Evolutionary conservation across 78 protist species (phyloP).

Genomic region (Dictyostelium brefeldianum): DNA sequence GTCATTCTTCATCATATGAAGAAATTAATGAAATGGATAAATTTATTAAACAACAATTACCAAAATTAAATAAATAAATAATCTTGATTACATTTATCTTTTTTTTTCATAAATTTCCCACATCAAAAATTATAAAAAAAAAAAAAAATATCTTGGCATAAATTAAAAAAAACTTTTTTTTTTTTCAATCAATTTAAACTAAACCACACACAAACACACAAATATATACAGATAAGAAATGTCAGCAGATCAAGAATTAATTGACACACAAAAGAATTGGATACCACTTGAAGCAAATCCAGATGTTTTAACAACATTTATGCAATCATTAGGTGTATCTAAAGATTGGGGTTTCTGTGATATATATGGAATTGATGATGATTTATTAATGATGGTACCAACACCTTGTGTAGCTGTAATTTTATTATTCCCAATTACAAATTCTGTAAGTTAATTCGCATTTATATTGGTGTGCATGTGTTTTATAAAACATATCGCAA

Average conservation of each 20-base stretch:
- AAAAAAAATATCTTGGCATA: neutral
- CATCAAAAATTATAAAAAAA: neutral
- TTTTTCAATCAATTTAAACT: too few relatives aligned
- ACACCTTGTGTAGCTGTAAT: slow-evolving; percentile 93
- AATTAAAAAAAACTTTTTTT: neutral
- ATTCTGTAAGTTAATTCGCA: slow-evolving; percentile 56
- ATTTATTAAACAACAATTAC: slow-evolving; percentile 25
- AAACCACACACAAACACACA: too few relatives aligned
- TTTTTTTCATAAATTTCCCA: neutral
- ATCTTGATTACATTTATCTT: neutral
- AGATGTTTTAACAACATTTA: slow-evolving; percentile 88
- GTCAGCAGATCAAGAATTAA: slow-evolving; percentile 2
- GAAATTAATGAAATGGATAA: slow-evolving; percentile 23
- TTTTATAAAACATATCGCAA: too few relatives aligned
- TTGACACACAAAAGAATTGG: slow-evolving; percentile 88
- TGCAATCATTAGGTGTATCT: slow-evolving; percentile 84
- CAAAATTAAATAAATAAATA: slow-evolving; percentile 2
- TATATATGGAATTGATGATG: slow-evolving; percentile 94
- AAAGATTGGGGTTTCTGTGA: slow-evolving; percentile 82
- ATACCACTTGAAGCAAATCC: slow-evolving; percentile 95
- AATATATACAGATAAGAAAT: neutral
- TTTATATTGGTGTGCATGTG: too few relatives aligned
- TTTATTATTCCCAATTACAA: slow-evolving; percentile 93
- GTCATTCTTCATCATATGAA: slow-evolving; percentile 32
- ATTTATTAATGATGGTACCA: slow-evolving; percentile 94